Conservation (phyloP, 257 asterid species). For the Solanum tarapatanum region DNA sequence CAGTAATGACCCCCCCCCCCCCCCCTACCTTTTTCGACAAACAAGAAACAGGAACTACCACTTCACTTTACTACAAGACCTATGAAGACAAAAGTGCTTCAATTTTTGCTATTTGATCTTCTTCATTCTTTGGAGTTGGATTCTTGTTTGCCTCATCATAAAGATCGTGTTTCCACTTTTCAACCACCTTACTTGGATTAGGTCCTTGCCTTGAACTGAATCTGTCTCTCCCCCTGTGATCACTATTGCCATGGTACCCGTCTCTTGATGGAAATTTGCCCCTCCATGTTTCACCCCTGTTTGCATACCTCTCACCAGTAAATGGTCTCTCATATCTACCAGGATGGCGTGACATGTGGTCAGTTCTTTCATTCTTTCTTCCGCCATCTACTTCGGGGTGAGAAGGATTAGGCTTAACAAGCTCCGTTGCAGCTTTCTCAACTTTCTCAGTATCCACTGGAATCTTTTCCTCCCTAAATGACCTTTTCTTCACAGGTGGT, state of each 20-base stretch:
- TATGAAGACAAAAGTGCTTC: constrained; percentile 72
- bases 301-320: constrained; percentile 33
- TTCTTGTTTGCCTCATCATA: constrained; percentile 59
- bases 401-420: constrained; percentile 19
- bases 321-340: constrained; percentile 34
- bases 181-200: constrained; percentile 38
- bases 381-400: constrained; percentile 21
- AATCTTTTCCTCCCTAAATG: constrained; percentile 71
- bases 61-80: not conserved
- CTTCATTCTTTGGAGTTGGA: constrained; percentile 76
- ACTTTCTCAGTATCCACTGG: constrained; percentile 35
- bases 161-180: constrained; percentile 94
- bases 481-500: constrained; percentile 45
- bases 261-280: constrained; percentile 45
- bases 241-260: constrained; percentile 8
- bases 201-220: constrained; percentile 30
- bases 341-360: constrained; percentile 14
- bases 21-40: not conserved
- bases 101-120: constrained; percentile 70
- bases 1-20: not conserved
- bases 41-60: not conserved
- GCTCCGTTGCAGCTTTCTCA: constrained; percentile 18
- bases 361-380: constrained; percentile 32
- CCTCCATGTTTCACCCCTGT: constrained; percentile 30
- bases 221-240: constrained; percentile 42